Base-by-base conservation (phyloP, 495 filamentous ascomycete species). In the Penicillium psychrofluorescens region DNA sequence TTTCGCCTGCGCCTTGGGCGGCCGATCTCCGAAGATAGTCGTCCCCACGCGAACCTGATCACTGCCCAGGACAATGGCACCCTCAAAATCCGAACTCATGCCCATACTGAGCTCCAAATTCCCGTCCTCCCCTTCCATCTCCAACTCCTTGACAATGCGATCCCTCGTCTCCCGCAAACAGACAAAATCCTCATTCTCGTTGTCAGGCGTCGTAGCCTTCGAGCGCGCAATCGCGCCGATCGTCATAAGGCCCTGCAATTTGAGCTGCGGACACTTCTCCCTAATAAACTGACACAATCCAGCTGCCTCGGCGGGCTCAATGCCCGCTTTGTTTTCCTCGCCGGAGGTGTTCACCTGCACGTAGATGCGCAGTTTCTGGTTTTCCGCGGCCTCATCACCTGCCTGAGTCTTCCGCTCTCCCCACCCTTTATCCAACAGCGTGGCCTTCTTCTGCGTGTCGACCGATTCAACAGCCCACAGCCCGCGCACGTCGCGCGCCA, bases 81-180 rank as follows among this genome's bases (percentile, higher is more conserved):
- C 85, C 68, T 97, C 94, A 61, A 86, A 98, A 70, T 98, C 92
- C 56, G 81, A 79, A 61, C 89, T 95, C 92, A 98, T 98, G 3
- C 81, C 81, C 81, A 85, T 85, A 62, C 79, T 83, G 53, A 85
- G 56, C 58, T 85, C 81, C 59, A 83, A 52, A 43, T 68, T 59
- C 22, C 63, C 67, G 29, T 67, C 57, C 13, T 40, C 49, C 8
- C 57, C 61, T 6, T 53, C 36, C 40, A 77, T 43, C 4, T 67
- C 76, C 43, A 85, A 47, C 40, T 74, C 73, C 42, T 44, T 38
- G 1, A 71, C 75, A 6, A 84, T 70, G 13, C 61, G 54, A 64
- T 95, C 88, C 49, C 89, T 68, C 50, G 84, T 81, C 61, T 84
- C 75, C 34, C 62, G 71, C 63, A 98, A 61, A 16, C 62, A 53